Conservation (phyloP, 768 basidiomycete species). For the Neoboletus subvelutipes region DNA sequence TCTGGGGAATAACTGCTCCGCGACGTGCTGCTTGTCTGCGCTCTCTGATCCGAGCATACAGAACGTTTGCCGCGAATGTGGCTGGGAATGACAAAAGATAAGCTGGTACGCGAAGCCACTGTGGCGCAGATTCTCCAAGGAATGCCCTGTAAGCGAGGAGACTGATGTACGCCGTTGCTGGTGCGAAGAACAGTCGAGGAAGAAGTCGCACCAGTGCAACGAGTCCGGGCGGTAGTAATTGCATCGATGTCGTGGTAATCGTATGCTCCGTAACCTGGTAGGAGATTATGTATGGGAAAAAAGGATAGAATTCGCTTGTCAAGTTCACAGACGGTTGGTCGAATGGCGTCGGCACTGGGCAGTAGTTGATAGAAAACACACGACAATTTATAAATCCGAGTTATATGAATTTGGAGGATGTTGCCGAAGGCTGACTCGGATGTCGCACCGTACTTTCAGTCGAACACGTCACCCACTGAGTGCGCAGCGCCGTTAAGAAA, state of each 20-base stretch:
- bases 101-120: constrained; percentile 13
- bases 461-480: too few relatives aligned
- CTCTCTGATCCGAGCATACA: constrained; percentile 48
- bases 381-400: background rate
- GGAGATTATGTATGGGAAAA: background rate
- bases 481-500: too few relatives aligned
- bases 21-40: constrained; percentile 40
- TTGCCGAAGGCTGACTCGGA: too few relatives aligned
- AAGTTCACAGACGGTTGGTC: background rate
- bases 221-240: constrained; percentile 33
- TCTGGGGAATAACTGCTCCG: constrained; percentile 49
- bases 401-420: too few relatives aligned
- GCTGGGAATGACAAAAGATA: constrained; percentile 29
- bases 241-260: background rate
- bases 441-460: too few relatives aligned
- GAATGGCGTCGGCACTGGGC: background rate
- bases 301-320: background rate
- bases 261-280: background rate
- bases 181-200: constrained; percentile 25
- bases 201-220: constrained; percentile 32
- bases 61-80: constrained; percentile 16
- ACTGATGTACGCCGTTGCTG: constrained; percentile 14
- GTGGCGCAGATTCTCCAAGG: constrained; percentile 1
- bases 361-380: background rate
- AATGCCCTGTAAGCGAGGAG: constrained; percentile 13